A percentile compares a stretch with the other conserved stretches of the same genome.
Conservation (phyloP, 108 stramenopile genomes). For the Cyclotella choctawhatcheeana region DNA sequence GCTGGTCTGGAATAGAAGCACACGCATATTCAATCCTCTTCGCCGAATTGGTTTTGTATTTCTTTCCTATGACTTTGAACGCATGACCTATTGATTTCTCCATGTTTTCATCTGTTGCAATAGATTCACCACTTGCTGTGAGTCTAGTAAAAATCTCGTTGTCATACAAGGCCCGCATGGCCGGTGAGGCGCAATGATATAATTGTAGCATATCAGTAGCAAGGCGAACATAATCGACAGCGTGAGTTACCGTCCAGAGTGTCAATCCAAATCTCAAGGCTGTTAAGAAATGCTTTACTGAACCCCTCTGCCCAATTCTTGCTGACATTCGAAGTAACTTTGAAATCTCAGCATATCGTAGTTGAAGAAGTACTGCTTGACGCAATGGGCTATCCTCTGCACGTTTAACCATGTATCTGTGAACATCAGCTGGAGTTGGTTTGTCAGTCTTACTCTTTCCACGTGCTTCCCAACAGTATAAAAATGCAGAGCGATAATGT, state of each 20-base stretch:
- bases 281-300: constrained; percentile 8
- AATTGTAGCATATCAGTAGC: constrained; percentile 1
- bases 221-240: constrained; percentile 8
- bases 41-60: background rate
- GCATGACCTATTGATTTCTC: constrained; percentile 7
- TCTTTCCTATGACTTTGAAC: background rate
- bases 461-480: constrained; percentile 8
- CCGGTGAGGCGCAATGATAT: constrained; percentile 18
- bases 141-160: constrained; percentile 3
- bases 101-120: background rate
- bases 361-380: background rate
- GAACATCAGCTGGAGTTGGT: constrained; percentile 11
- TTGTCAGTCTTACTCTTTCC: background rate
- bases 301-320: constrained; percentile 8
- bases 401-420: constrained; percentile 12
- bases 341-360: background rate
- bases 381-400: background rate
- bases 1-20: background rate
- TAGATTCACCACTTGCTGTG: constrained; percentile 7
- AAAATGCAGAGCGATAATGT: constrained; percentile 19
- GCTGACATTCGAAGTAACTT: constrained; percentile 14
- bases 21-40: background rate
- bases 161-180: background rate
- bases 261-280: background rate
- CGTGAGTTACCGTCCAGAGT: constrained; percentile 2